Evolutionary conservation across 1,139 yeast genomes (phyloP).

Genomic region (Yamadazyma siamensis): DNA sequence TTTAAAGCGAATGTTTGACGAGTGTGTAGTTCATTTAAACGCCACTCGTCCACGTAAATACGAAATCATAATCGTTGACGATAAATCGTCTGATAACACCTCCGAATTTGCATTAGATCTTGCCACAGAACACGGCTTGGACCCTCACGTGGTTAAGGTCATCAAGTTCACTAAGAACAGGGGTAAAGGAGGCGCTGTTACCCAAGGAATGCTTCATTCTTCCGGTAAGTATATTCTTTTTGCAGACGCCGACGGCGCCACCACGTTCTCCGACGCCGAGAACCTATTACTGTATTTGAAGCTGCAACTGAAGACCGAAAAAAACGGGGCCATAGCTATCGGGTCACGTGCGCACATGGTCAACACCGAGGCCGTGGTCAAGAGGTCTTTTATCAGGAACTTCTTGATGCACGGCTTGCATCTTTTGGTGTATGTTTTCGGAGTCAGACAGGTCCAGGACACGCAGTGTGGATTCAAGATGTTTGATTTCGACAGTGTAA

Average conservation of each 20-base stretch:
- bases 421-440: conserved; percentile 79
- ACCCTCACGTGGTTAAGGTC: conserved; percentile 65
- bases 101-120: conserved; percentile 64
- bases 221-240: conserved; percentile 75
- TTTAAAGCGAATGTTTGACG: conserved; percentile 72
- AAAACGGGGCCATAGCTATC: conserved; percentile 56
- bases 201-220: conserved; percentile 81
- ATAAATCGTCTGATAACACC: conserved; percentile 85
- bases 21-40: conserved; percentile 60
- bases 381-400: conserved; percentile 83
- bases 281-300: conserved; percentile 48
- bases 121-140: conserved; percentile 49
- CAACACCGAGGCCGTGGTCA: conserved; percentile 91
- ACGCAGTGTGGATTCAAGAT: conserved; percentile 97
- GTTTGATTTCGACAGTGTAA: conserved; percentile 69
- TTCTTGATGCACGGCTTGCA: conserved; percentile 93
- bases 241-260: conserved; percentile 99
- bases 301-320: conserved; percentile 1
- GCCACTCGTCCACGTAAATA: conserved; percentile 33
- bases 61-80: conserved; percentile 88
- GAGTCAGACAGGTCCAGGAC: conserved; percentile 80
- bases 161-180: conserved; percentile 68
- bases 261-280: conserved; percentile 67
- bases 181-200: conserved; percentile 98
- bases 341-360: conserved; percentile 98